Percentiles rank a stretch among this genome's conserved stretches.
phyloP scores from a whole-genome alignment of 2,329 filamentous ascomycete species.

The Trichoderma harzianum region DNA sequence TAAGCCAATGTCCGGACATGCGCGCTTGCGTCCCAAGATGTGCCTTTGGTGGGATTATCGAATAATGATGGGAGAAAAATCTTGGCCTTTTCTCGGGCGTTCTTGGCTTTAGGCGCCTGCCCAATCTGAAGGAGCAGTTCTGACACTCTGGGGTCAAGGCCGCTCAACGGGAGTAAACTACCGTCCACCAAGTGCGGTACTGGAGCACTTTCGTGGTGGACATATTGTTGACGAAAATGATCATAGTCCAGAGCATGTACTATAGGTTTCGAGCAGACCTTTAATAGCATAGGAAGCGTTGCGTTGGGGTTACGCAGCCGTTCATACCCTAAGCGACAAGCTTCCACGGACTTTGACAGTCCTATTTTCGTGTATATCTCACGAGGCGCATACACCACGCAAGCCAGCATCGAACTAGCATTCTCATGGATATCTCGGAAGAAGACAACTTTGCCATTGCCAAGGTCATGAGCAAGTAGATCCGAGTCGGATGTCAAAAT shows the following conservation, averaged over 20 bases:
- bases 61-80: slow-evolving; percentile 65
- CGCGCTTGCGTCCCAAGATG: slow-evolving; percentile 55
- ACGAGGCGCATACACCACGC: slow-evolving; percentile 31
- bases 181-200: slow-evolving; percentile 21
- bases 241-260: slow-evolving; percentile 26
- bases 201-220: slow-evolving; percentile 23
- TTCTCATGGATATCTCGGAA: slow-evolving; percentile 58
- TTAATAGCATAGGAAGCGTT: slow-evolving; percentile 31
- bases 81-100: slow-evolving; percentile 29
- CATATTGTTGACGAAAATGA: slow-evolving; percentile 34
- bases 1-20: slow-evolving; percentile 53
- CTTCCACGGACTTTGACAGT: slow-evolving; percentile 30
- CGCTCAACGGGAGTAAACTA: slow-evolving; percentile 19
- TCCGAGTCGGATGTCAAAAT: slow-evolving; percentile 87
- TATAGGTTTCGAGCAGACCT: slow-evolving; percentile 26
- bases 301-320: slow-evolving; percentile 28
- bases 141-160: slow-evolving; percentile 39
- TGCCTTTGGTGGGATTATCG: slow-evolving; percentile 53
- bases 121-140: slow-evolving; percentile 37
- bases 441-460: slow-evolving; percentile 62
- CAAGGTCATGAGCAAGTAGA: slow-evolving; percentile 71
- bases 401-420: slow-evolving; percentile 25
- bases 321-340: slow-evolving; percentile 37
- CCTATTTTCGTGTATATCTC: slow-evolving; percentile 43
- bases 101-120: background rate